Percentiles rank a stretch among this genome's conserved stretches.
phyloP scores from a whole-genome alignment of 1,139 yeast species.

The Nematodospora anomalae region DNA sequence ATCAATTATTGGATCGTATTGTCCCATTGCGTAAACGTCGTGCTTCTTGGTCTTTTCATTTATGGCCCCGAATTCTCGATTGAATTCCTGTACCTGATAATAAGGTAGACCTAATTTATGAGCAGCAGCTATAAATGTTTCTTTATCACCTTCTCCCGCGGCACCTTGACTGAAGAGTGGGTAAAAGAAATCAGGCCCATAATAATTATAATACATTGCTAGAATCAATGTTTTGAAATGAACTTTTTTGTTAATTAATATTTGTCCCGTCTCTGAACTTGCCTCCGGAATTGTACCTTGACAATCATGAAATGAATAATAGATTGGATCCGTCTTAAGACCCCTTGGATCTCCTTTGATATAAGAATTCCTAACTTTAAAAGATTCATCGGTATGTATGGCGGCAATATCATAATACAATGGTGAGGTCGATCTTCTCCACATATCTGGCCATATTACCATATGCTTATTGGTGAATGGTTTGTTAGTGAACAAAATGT shows the following conservation, averaged over 20 bases:
- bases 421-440: conserved; percentile 44
- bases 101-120: conserved; percentile 48
- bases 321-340: conserved; percentile 11
- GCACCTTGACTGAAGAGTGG: conserved; percentile 56
- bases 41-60: conserved; percentile 21
- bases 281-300: conserved; percentile 60
- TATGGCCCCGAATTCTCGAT: conserved; percentile 37
- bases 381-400: conserved; percentile 21
- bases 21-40: conserved; percentile 39
- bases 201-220: conserved; percentile 55
- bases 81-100: conserved; percentile 52
- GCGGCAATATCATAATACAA: conserved; percentile 31
- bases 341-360: conserved; percentile 29
- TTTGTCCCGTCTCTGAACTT: conserved; percentile 61
- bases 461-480: conserved; percentile 30
- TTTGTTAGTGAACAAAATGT: conserved; percentile 28
- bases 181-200: conserved; percentile 56
- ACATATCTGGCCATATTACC: conserved; percentile 42
- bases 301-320: conserved; percentile 45
- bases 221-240: conserved; percentile 53
- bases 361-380: conserved; percentile 28
- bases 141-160: conserved; percentile 66
- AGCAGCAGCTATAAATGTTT: conserved; percentile 63
- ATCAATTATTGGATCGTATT: conserved; percentile 39
- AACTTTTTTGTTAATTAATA: conserved; percentile 49